phyloP scores from a whole-genome alignment of 2,329 filamentous ascomycete genomes.

The Epichloe sylvatica region DNA sequence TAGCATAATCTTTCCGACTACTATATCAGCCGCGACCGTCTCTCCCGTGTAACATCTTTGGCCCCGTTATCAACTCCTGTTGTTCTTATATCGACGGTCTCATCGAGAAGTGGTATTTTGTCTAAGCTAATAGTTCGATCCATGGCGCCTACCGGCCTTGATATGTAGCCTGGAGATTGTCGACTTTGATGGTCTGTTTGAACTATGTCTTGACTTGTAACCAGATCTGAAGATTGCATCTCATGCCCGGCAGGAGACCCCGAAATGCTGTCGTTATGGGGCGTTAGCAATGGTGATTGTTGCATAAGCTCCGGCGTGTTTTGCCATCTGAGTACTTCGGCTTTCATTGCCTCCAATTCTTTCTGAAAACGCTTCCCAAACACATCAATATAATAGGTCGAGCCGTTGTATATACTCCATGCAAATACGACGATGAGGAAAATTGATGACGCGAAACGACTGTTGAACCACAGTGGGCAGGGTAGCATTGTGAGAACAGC shows the following conservation, averaged over 20 bases:
- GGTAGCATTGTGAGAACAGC: conserved; percentile 88
- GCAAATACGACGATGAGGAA: conserved; percentile 77
- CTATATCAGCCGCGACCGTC: conserved; percentile 21
- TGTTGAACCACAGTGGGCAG: conserved; percentile 91
- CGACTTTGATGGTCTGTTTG: background rate
- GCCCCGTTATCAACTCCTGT: conserved; percentile 31
- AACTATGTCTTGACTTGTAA: background rate
- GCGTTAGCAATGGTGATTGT: conserved; percentile 21
- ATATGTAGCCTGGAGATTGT: conserved; percentile 5
- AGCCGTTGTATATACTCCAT: conserved; percentile 94
- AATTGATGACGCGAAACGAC: conserved; percentile 57
- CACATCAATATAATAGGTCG: conserved; percentile 95
- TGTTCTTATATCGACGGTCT: conserved; percentile 20
- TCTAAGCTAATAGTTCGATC: conserved; percentile 28
- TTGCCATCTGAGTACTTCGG: conserved; percentile 84
- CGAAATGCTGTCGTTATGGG: conserved; percentile 14
- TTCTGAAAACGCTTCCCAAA: conserved; percentile 96
- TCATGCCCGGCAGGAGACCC: conserved; percentile 6
- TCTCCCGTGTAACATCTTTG: conserved; percentile 33
- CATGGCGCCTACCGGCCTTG: conserved; percentile 10
- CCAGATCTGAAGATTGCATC: conserved; percentile 8
- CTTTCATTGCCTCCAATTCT: conserved; percentile 77
- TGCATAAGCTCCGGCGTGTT: conserved; percentile 35
- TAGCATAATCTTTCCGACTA: background rate
- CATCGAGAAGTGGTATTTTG: conserved; percentile 43